Evolutionary conservation across 2,329 filamentous ascomycete genomes (phyloP).

Genomic region (Scytalidium lignicola): DNA sequence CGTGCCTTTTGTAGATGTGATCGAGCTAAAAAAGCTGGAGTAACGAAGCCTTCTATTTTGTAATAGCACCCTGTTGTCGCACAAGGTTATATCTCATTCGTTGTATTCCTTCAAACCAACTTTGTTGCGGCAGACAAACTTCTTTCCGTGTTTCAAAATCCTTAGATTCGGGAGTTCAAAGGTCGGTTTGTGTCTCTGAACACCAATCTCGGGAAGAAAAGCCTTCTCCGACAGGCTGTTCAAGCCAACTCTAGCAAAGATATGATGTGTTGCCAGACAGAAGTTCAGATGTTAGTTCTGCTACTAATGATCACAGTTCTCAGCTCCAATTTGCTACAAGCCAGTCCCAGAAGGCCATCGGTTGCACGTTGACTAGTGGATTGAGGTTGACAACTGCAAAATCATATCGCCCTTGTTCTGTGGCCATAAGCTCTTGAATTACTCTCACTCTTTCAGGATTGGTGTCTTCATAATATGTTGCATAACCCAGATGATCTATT

Average conservation of each 20-base stretch:
- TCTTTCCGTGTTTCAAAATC: not conserved
- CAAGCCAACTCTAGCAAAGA: not conserved
- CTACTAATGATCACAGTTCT: not conserved
- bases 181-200: not conserved
- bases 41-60: no score
- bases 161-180: not conserved
- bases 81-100: not conserved
- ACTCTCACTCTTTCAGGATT: conserved; percentile 39
- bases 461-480: conserved; percentile 34
- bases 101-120: not conserved
- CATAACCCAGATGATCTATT: conserved; percentile 12
- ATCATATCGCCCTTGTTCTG: conserved; percentile 63
- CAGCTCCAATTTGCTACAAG: conserved; percentile 42
- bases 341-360: conserved; percentile 51
- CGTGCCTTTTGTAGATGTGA: no score
- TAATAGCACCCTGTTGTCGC: not conserved
- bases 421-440: conserved; percentile 60
- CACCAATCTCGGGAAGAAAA: not conserved
- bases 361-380: conserved; percentile 40
- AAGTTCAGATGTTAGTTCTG: not conserved
- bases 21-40: no score
- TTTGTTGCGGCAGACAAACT: not conserved
- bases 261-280: not conserved
- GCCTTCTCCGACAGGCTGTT: not conserved
- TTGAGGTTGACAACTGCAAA: conserved; percentile 59